Conservation (phyloP, 345 rosid genomes). For the Luvunga scandens region DNA sequence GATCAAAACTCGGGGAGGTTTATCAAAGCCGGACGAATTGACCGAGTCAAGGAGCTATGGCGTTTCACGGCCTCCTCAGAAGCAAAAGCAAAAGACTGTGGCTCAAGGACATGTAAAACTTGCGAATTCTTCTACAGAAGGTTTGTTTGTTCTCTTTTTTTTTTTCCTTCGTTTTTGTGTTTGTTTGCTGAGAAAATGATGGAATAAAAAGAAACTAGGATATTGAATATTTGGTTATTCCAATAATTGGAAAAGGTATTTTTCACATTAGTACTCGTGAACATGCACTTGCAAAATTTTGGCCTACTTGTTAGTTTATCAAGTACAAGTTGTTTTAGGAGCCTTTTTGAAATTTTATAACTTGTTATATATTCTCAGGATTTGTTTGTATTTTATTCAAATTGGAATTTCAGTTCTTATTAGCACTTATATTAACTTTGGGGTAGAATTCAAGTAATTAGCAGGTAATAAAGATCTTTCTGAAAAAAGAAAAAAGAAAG, state of each 20-base stretch:
- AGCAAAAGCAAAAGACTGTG: slow-evolving; percentile 36
- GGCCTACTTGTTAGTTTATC: neutral
- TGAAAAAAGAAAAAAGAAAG: no score
- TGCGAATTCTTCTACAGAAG: slow-evolving; percentile 36
- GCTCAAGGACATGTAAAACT: slow-evolving; percentile 33
- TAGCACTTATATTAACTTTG: neutral
- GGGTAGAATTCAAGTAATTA: neutral
- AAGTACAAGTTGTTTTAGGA: neutral
- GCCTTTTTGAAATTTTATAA: neutral
- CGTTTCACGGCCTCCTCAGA: slow-evolving; percentile 41
- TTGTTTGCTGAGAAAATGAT: neutral
- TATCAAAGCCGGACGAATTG: slow-evolving; percentile 38
- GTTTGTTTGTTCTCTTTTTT: slow-evolving; percentile 15
- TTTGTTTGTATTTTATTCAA: neutral
- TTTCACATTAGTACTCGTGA: neutral
- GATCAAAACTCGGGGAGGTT: slow-evolving; percentile 58
- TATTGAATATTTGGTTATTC: neutral
- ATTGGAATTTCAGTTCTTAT: neutral
- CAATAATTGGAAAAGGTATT: neutral
- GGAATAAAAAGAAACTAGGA: neutral
- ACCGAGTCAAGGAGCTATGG: slow-evolving; percentile 27
- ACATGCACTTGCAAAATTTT: neutral
- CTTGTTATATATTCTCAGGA: neutral
- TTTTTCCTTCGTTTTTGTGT: neutral
- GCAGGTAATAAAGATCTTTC: neutral